Evolutionary conservation across 1,284 basidiomycete genomes (phyloP).

Genomic region (Leccinum fuscescens): DNA sequence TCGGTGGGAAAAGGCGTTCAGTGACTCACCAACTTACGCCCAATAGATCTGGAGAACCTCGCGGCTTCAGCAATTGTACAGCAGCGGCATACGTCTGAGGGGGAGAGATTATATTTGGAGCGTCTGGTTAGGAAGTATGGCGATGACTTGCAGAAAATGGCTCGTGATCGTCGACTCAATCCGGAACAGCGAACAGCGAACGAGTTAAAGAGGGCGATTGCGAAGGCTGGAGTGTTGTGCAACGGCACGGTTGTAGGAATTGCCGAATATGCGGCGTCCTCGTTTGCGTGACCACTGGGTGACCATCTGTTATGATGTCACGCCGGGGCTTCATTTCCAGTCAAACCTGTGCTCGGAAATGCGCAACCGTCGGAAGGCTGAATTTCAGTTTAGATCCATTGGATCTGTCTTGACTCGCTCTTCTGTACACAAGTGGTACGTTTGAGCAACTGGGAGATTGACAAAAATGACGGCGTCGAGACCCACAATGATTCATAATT

Average conservation of each 20-base stretch:
- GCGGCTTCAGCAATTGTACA: constrained; percentile 45
- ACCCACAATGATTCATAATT: constrained; percentile 1
- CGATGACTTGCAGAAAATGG: constrained; percentile 75
- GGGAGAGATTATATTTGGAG: constrained; percentile 70
- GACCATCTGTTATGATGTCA: constrained; percentile 22
- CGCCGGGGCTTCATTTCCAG: constrained; percentile 21
- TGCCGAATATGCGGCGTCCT: constrained; percentile 1
- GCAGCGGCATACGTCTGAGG: constrained; percentile 65
- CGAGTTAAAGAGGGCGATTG: constrained; percentile 67
- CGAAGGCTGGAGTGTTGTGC: constrained; percentile 43
- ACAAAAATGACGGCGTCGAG: background rate
- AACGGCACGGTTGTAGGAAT: constrained; percentile 1
- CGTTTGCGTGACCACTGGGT: constrained; percentile 21
- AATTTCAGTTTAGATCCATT: constrained; percentile 15
- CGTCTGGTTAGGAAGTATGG: constrained; percentile 73
- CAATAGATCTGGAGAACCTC: constrained; percentile 47
- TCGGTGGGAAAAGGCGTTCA: background rate
- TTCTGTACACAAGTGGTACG: background rate
- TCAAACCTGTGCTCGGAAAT: constrained; percentile 32
- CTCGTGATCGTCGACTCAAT: constrained; percentile 78
- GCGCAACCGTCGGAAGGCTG: constrained; percentile 17
- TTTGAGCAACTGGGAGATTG: background rate
- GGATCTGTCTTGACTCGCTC: constrained; percentile 15
- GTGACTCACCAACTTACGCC: constrained; percentile 12
- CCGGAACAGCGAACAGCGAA: constrained; percentile 85